Evolutionary conservation across 148 eudicot genomes (phyloP), one percentile per base, ranked within the genome.

Genomic region (Mesembryanthemum crystallinum): DNA sequence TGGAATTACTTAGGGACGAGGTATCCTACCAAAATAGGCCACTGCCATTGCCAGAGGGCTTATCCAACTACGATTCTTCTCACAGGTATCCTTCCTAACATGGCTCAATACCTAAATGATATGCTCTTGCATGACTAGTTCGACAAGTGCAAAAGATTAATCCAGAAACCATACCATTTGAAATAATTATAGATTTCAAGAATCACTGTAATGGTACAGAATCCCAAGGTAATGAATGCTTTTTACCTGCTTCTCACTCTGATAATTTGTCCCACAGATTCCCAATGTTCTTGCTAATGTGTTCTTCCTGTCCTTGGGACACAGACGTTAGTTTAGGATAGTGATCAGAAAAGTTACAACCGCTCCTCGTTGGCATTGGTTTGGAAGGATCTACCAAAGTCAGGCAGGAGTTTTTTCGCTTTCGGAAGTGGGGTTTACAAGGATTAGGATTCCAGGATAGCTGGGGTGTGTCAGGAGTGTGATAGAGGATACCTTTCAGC

Each of bases 401-500:
- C 78, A 83, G 72, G 80, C 84, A 84, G 28, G 78, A 82, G 70
- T 76, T 88, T 64, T 84, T 85, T 74, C 79, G 78, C 62, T 64
- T 83, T 57, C 79, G 75, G 39, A 68, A 80, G 54, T 80, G 82
- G 73, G 82, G 65, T 52, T 39, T 75, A 68, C 71, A 42, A 77
- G 73, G 64, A 77, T 81, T 75, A 52, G 76, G 73, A 78, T 29
- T 78, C 78, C 84, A 85, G 70, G 79, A 49, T 29, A 70, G 37
- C 37, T 78, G 77, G 57, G 83, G 64, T 5, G 33, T 77, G 35
- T 68, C 64, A 59, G 91, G 87, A 55, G 72, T 71, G 71, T 93
- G 97, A 88, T 93, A 93, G 8, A 93, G 87, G 66, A 93, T 82
- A 39, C 98, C 98, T 73, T 84, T 88, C 70, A 91, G 82, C 74